Base-by-base conservation (phyloP, 176 grass and related monocot genomes). In the Aegilops bicornis region DNA sequence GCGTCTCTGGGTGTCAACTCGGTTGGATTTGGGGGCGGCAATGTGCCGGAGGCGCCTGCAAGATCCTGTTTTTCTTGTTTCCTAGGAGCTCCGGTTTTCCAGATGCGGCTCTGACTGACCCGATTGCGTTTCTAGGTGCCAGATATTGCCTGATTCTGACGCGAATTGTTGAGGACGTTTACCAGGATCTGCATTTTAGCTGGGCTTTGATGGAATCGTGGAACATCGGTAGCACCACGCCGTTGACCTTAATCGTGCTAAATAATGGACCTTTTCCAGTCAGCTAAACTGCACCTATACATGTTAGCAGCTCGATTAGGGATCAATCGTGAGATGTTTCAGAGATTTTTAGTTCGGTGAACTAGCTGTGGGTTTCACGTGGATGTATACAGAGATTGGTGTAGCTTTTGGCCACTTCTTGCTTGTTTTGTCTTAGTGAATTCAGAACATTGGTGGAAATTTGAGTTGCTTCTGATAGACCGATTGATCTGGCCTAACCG, bases 271-370 rank as follows among this genome's bases (percentile, higher is more conserved):
- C 74, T 61, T 66, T 39, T 56, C 17, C 27, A 45, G 16, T 48
- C 3, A 6, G 16, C 16, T 10, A 60, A 84, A 31, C 24, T 89
- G 45, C 30, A 76, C 25, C 13, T 81, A 64, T 54, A 73, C 19
- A 36, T 65, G 39, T 65, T 66, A 27, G 7, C 52, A 33, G 7
- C 24, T 20, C 12, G 30, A 69, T 81, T 86, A 72, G 7, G 43
- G 79, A 45, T 71, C 79, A 93, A 93, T 83, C n/a, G 9, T 12
- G 15, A 74, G 8, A 76, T 4, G 7, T 56, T 56, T 45, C 14
- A 8, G 13, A 13, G 37, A 64, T 69, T 59, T 32, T 60, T 33
- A 14, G 24, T 43, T 74, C 40, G 15, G 59, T 56, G 42, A 74
- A 43, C 32, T 79, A 43, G 58, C 66, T 65, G 11, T 22, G 14